Percentiles rank a stretch among this genome's conserved stretches.
Evolutionary conservation across 1,139 yeast species (phyloP).

Genomic region (Pneumocystis jirovecii): DNA sequence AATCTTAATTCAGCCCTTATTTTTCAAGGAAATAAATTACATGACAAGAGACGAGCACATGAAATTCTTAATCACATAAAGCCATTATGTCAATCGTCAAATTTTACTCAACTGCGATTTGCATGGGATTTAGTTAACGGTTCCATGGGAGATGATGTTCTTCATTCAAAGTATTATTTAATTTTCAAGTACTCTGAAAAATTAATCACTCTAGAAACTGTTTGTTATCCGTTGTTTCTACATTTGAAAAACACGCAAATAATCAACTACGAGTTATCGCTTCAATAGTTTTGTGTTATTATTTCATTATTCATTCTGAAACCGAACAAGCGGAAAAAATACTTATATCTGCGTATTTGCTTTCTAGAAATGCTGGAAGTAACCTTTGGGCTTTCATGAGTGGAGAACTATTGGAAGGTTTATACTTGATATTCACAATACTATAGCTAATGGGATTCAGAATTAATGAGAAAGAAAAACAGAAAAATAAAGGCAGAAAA

Average conservation of each 20-base stretch:
- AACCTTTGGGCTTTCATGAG: background rate
- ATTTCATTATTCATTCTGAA: background rate
- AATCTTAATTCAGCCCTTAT: background rate
- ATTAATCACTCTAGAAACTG: background rate
- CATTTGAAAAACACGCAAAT: background rate
- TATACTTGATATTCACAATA: background rate
- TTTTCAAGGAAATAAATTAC: background rate
- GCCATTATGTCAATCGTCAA: background rate
- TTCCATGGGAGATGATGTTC: background rate
- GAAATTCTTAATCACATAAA: background rate
- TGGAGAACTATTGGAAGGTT: background rate
- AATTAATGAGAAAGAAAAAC: background rate
- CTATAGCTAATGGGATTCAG: background rate
- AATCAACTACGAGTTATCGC: background rate
- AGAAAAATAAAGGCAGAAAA: background rate
- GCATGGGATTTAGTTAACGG: background rate
- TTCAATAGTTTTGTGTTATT: background rate
- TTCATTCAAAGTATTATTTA: background rate
- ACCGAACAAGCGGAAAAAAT: background rate
- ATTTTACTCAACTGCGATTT: background rate
- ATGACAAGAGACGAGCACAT: background rate
- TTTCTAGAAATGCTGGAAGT: background rate
- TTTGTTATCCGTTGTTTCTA: background rate
- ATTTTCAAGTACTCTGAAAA: background rate
- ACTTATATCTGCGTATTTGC: background rate